A percentile compares a stretch with the other conserved stretches of the same genome.
Evolutionary conservation across 305 asterid genomes (phyloP).

Genomic region (Solanum aculeatissimum): DNA sequence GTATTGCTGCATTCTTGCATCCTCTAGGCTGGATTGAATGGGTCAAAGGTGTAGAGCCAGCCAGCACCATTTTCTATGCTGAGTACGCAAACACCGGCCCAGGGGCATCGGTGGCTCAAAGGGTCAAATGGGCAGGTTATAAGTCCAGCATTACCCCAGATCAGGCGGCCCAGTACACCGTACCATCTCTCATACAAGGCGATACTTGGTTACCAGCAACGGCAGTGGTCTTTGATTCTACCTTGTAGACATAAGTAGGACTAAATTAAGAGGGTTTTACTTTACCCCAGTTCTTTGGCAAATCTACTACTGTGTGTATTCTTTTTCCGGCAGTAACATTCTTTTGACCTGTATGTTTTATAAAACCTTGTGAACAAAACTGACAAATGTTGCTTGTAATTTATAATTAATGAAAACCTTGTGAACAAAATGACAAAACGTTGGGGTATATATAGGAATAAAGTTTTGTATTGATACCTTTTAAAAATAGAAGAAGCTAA

Average conservation of each 20-base stretch:
- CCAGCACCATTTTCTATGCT: conserved; percentile 43
- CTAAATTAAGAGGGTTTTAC: neutral
- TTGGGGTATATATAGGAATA: neutral
- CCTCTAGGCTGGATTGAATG: conserved; percentile 73
- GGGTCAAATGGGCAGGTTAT: conserved; percentile 73
- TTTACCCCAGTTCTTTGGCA: neutral
- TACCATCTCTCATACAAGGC: conserved; percentile 44
- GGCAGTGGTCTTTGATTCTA: conserved; percentile 29
- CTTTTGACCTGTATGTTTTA: neutral
- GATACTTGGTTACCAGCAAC: conserved; percentile 43
- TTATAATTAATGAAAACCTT: neutral
- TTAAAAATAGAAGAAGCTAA: neutral
- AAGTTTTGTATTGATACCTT: neutral
- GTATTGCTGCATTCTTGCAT: conserved; percentile 43
- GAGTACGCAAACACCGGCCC: conserved; percentile 69
- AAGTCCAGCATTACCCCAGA: conserved; percentile 26
- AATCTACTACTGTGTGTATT: neutral
- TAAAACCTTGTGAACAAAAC: neutral
- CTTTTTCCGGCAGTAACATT: neutral
- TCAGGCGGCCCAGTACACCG: conserved; percentile 44
- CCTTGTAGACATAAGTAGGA: neutral
- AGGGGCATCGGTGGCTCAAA: conserved; percentile 29
- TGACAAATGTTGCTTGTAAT: neutral
- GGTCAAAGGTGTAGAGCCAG: conserved; percentile 41
- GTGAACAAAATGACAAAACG: neutral